These are phyloP conservation scores for Madurella fahalii DNA, from an alignment of 2,329 filamentous ascomycete genomes.

Conservation along the genomic window DNA sequence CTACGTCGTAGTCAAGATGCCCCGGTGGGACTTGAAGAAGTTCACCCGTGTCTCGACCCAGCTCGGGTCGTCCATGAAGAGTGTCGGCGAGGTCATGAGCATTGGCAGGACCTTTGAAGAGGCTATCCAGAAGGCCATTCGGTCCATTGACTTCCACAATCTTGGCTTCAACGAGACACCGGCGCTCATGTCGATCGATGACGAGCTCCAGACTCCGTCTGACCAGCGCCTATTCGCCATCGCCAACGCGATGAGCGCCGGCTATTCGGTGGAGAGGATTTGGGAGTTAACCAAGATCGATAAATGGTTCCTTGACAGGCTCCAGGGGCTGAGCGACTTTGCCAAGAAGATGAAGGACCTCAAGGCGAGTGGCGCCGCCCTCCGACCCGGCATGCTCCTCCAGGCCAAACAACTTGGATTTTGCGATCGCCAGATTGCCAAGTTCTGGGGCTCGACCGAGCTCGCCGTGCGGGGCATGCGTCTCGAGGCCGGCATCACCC, in stretches of 20 bases:
- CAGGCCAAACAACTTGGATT: slow-evolving; percentile 93
- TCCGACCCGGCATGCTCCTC: slow-evolving; percentile 62
- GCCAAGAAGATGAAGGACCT: slow-evolving; percentile 71
- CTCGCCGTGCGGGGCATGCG: slow-evolving; percentile 79
- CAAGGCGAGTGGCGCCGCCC: slow-evolving; percentile 59
- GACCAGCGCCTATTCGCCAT: slow-evolving; percentile 97
- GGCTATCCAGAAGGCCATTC: slow-evolving; percentile 96
- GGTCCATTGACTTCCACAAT: slow-evolving; percentile 91
- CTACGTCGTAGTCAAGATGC: slow-evolving; percentile 98
- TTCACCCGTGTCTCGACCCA: slow-evolving; percentile 95
- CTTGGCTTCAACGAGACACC: slow-evolving; percentile 89
- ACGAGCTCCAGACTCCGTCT: slow-evolving; percentile 93
- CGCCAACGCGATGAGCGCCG: slow-evolving; percentile 92
- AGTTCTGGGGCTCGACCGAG: slow-evolving; percentile 93
- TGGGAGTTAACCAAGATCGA: slow-evolving; percentile 98
- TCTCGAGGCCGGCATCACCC: slow-evolving; percentile 79
- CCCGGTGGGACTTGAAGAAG: slow-evolving; percentile 98
- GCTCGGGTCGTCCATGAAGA: slow-evolving; percentile 98
- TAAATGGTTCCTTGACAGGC: slow-evolving; percentile 93
- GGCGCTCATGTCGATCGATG: slow-evolving; percentile 91
- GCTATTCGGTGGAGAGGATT: slow-evolving; percentile 93
- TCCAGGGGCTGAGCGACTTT: slow-evolving; percentile 89
- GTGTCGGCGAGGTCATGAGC: slow-evolving; percentile 98
- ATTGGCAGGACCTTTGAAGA: slow-evolving; percentile 97
- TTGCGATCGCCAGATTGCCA: slow-evolving; percentile 87